Evolutionary conservation across 169 alveolate genomes (phyloP), one percentile per base, ranked within the genome.

Genomic region (Plasmodium cynomolgi): DNA sequence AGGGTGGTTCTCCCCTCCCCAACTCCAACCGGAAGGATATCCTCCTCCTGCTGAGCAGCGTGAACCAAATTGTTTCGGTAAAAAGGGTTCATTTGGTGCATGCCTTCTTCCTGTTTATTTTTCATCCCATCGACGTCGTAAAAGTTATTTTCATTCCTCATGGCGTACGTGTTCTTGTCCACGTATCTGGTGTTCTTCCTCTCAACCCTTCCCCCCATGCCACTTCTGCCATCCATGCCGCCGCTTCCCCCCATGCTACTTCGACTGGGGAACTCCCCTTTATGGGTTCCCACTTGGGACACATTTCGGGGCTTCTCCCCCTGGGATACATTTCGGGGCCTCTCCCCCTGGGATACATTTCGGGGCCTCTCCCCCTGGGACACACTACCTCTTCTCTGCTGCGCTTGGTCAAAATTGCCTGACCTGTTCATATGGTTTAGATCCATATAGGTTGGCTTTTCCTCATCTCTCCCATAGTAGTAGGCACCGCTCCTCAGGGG

Each of bases 101-200:
- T 3, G 13, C 15, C 29, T 33, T 39, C n/a, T 1, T 54, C 91
- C 26, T 83, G 56, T 34, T 83, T 68, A 73, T 44, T 4, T 3
- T 29, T 73, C 29, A 50, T 50, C 26, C 31, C 13, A 73, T 84
- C 34, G 5, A 84, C 23, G 77, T 74, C 82, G 80, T 75, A 85
- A 75, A 85, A 56, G 8, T 74, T 54, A 23, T 74, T 58, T 0
- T 26, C 72, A 75, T 50, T 85, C 81, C 81, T 85, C 15, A 85
- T 58, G 34, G 29, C 29, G 71, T 54, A 75, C 2, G 29, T 3
- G 41, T 85, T 56, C 31, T 85, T 85, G 44, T 85, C 93, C 3
- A 85, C 71, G 50, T 77, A 85, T 17, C 93, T 47, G 5, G 93
- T 85, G 37, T 33, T 20, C 58, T 81, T 81, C 13, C 62, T 7